These are phyloP conservation scores for Saccharomyces hybrid DNA, from an alignment of 1,139 yeast genomes.

Conservation along the genomic window DNA sequence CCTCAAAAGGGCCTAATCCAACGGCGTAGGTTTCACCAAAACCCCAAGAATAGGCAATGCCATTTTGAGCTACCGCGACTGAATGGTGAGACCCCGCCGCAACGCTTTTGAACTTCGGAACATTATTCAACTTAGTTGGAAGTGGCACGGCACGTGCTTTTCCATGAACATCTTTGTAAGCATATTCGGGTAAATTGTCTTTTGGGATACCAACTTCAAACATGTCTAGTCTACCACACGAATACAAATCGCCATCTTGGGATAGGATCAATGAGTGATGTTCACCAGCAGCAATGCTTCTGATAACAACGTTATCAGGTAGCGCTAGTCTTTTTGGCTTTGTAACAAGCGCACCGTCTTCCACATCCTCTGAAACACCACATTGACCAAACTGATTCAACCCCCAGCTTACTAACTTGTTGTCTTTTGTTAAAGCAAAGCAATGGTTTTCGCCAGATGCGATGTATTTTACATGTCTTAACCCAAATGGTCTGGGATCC, in stretches of 20 bases:
- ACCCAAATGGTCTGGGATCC: conserved; percentile 63
- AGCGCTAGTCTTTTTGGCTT: conserved; percentile 60
- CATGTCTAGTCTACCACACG: conserved; percentile 93
- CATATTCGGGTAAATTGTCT: conserved; percentile 54
- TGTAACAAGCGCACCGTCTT: conserved; percentile 76
- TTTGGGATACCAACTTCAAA: conserved; percentile 78
- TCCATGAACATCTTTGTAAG: conserved; percentile 73
- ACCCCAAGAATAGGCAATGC: conserved; percentile 92
- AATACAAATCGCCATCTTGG: conserved; percentile 59
- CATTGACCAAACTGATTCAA: conserved; percentile 95
- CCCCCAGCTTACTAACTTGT: conserved; percentile 83
- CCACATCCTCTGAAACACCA: conserved; percentile 62
- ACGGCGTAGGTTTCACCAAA: conserved; percentile 94
- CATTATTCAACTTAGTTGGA: conserved; percentile 59
- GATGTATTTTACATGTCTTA: conserved; percentile 67
- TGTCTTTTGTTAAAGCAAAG: conserved; percentile 75
- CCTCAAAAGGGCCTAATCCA: conserved; percentile 89
- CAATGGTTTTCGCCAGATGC: conserved; percentile 96
- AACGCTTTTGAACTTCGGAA: conserved; percentile 51
- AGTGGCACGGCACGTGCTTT: conserved; percentile 80
- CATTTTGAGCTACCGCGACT: conserved; percentile 75
- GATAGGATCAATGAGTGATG: conserved; percentile 83
- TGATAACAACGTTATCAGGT: conserved; percentile 48
- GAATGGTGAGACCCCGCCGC: conserved; percentile 92
- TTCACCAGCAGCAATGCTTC: conserved; percentile 78